Percentiles rank a stretch among this genome's conserved stretches.
These are phyloP conservation scores for Actinidia arguta DNA, from an alignment of 179 eudicot genomes.

Conservation along the genomic window DNA sequence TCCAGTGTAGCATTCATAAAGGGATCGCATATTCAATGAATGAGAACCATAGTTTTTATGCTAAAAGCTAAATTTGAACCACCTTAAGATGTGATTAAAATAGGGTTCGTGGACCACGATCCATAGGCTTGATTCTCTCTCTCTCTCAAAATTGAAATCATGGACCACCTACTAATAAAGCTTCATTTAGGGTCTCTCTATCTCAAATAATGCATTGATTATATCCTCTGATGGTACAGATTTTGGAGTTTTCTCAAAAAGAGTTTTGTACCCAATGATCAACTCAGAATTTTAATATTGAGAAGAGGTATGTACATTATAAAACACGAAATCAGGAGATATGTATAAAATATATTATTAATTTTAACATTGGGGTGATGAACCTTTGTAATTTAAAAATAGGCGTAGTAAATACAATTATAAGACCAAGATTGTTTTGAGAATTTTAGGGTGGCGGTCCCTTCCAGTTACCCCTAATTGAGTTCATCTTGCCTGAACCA, in stretches of 20 bases:
- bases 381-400: no score
- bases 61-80: not conserved
- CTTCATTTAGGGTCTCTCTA: not conserved
- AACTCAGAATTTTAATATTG: no score
- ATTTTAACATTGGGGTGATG: no score
- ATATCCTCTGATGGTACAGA: not conserved
- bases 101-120: not conserved
- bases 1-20: not conserved
- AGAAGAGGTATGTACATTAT: no score
- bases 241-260: slow-evolving; percentile 7
- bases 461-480: no score
- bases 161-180: slow-evolving; percentile 10
- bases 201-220: not conserved
- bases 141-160: not conserved
- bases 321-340: no score
- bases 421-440: no score
- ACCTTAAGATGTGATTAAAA: not conserved
- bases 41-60: not conserved
- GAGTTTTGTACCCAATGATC: not conserved
- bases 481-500: no score
- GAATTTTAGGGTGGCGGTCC: no score
- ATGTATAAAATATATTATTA: no score
- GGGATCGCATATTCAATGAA: not conserved
- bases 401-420: no score
- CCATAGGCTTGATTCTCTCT: not conserved